A percentile compares a stretch with the other conserved stretches of the same genome.
Conservation (phyloP, 352 stramenopile species). For the Phytopythium litorale region DNA sequence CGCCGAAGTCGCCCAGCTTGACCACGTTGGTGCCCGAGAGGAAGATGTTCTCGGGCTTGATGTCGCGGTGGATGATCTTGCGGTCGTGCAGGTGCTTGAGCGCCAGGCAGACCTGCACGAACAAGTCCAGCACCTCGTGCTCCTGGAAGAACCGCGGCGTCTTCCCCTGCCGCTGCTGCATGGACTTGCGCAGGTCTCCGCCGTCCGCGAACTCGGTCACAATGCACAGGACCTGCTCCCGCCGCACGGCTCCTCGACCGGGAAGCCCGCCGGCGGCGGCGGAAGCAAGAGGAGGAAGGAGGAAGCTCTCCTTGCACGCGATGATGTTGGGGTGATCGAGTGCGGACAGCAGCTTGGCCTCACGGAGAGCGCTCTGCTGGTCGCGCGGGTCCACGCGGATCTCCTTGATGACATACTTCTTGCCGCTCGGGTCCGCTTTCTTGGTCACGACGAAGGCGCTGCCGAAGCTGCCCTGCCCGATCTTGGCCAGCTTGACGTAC, state of each 20-base stretch:
- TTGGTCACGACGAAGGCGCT: slow-evolving; percentile 56
- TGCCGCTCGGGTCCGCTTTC: slow-evolving; percentile 27
- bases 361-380: slow-evolving; percentile 44
- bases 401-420: slow-evolving; percentile 72
- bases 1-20: slow-evolving; percentile 78
- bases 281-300: slow-evolving; percentile 17
- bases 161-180: slow-evolving; percentile 27
- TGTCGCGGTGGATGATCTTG: slow-evolving; percentile 85
- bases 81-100: slow-evolving; percentile 79
- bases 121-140: slow-evolving; percentile 43
- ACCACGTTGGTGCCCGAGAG: slow-evolving; percentile 56
- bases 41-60: slow-evolving; percentile 89
- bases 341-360: slow-evolving; percentile 63
- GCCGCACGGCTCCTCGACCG: slow-evolving; percentile 5
- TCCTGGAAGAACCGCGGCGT: slow-evolving; percentile 21
- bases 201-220: slow-evolving; percentile 83
- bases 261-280: background rate
- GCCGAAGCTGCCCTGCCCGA: slow-evolving; percentile 72
- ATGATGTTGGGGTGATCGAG: slow-evolving; percentile 87
- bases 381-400: slow-evolving; percentile 70
- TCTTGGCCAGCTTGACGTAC: slow-evolving; percentile 73
- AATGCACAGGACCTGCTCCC: slow-evolving; percentile 61
- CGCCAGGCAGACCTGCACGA: slow-evolving; percentile 70
- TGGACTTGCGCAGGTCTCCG: slow-evolving; percentile 58
- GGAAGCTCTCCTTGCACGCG: slow-evolving; percentile 72